phyloP scores from a whole-genome alignment of 192 early-diverging fungal species.

The Backusella circina region DNA sequence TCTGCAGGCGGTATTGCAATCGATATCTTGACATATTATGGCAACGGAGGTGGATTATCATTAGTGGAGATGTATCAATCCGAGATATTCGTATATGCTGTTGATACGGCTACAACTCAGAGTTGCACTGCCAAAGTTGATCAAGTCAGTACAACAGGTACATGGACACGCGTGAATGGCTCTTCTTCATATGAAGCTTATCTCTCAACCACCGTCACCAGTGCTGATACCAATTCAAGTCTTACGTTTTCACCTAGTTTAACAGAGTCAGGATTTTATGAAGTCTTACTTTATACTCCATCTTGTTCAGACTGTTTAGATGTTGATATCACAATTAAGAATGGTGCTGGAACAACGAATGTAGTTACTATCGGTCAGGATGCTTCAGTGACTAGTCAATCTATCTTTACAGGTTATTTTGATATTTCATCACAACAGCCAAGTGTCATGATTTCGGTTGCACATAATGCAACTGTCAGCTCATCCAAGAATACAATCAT shows the following conservation, averaged over 20 bases:
- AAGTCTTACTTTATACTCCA: constrained; percentile 20
- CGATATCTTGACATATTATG: constrained; percentile 37
- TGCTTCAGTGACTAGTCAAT: neutral
- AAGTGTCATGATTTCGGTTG: constrained; percentile 4
- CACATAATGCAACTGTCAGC: constrained; percentile 13
- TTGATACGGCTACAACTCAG: neutral
- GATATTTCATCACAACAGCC: constrained; percentile 6
- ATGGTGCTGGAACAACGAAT: neutral
- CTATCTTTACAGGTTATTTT: constrained; percentile 24
- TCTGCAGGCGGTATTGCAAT: constrained; percentile 49
- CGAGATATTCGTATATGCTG: constrained; percentile 22
- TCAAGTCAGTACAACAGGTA: neutral
- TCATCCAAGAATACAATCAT: constrained; percentile 5
- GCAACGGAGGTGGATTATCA: constrained; percentile 26
- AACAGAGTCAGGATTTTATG: constrained; percentile 29
- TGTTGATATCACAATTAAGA: constrained; percentile 5
- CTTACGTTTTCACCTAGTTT: constrained; percentile 19
- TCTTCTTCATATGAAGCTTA: neutral
- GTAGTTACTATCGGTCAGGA: neutral
- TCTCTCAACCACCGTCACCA: constrained; percentile 13
- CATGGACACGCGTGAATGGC: neutral
- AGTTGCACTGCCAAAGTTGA: neutral
- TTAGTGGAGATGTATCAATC: constrained; percentile 29
- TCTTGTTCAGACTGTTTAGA: constrained; percentile 19
- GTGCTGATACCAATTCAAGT: neutral